Conservation (phyloP, 108 stramenopile species). For the Cyclotella baltica region DNA sequence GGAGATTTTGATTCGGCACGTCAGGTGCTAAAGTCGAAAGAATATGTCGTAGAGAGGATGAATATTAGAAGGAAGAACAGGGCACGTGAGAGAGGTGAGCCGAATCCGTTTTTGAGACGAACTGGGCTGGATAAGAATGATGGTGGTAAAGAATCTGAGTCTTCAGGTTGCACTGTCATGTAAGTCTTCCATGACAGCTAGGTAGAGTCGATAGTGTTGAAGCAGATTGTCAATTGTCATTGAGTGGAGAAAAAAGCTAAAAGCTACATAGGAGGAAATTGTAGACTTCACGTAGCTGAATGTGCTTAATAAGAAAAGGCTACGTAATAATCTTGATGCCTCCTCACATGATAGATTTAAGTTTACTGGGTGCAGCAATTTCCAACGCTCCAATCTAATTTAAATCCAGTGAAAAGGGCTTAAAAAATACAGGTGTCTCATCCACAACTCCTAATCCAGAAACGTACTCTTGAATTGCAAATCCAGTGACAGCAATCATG, state of each 20-base stretch:
- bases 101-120: slow-evolving; percentile 42
- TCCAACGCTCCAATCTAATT: no score
- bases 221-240: no score
- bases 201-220: no score
- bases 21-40: slow-evolving; percentile 32
- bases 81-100: slow-evolving; percentile 51
- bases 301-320: no score
- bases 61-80: slow-evolving; percentile 52
- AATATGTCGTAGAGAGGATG: slow-evolving; percentile 52
- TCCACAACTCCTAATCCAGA: slow-evolving; percentile 71
- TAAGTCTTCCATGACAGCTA: no score
- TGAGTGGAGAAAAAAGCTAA: background rate
- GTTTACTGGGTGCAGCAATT: no score
- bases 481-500: slow-evolving; percentile 80
- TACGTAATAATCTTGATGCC: no score
- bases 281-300: no score
- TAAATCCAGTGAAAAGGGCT: slow-evolving; percentile 17
- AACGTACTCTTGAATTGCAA: slow-evolving; percentile 72
- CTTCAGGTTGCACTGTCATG: slow-evolving; percentile 44
- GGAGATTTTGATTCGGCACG: slow-evolving; percentile 17
- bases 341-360: no score
- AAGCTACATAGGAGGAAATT: no score
- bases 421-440: slow-evolving; percentile 72
- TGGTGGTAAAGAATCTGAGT: slow-evolving; percentile 12
- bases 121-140: background rate